Evolutionary conservation across 1,284 basidiomycete genomes (phyloP).

Genomic region (Exobasidium rhododendri): DNA sequence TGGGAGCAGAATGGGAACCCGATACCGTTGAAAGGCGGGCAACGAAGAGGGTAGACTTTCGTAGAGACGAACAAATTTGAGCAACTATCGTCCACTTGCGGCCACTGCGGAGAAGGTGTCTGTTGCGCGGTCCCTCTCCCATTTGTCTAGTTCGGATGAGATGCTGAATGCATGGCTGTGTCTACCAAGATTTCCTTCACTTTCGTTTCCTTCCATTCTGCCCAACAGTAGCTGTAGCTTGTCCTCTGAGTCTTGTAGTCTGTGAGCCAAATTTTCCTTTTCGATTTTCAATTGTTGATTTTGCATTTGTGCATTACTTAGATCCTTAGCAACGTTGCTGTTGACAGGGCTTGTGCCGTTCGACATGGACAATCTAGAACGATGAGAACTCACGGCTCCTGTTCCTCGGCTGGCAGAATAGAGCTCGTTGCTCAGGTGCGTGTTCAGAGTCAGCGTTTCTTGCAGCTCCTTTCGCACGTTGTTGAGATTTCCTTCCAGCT

Average conservation of each 20-base stretch:
- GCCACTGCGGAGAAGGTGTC: background rate
- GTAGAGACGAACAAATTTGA: background rate
- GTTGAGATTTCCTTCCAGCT: constrained; percentile 28
- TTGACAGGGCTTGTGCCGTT: background rate
- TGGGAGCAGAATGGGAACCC: background rate
- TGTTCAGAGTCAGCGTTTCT: constrained; percentile 36
- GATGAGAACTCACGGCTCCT: background rate
- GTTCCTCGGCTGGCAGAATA: constrained; percentile 7
- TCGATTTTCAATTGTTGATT: constrained; percentile 41
- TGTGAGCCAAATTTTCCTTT: constrained; percentile 33
- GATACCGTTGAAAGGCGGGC: background rate
- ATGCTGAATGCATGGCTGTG: constrained; percentile 25
- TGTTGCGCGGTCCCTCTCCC: constrained; percentile 24
- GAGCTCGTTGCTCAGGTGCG: constrained; percentile 33
- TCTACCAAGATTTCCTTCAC: constrained; percentile 15
- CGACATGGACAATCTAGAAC: background rate
- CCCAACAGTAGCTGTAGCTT: constrained; percentile 40
- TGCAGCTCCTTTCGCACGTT: constrained; percentile 30
- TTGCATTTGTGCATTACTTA: constrained; percentile 24
- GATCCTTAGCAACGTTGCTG: constrained; percentile 1
- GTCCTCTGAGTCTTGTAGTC: constrained; percentile 41
- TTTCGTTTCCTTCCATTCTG: constrained; percentile 34
- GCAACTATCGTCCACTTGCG: background rate
- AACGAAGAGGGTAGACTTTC: background rate
- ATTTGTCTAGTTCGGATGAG: constrained; percentile 46